Evolutionary conservation across 257 asterid species (phyloP).

Genomic region (Solanum ossicruentum): DNA sequence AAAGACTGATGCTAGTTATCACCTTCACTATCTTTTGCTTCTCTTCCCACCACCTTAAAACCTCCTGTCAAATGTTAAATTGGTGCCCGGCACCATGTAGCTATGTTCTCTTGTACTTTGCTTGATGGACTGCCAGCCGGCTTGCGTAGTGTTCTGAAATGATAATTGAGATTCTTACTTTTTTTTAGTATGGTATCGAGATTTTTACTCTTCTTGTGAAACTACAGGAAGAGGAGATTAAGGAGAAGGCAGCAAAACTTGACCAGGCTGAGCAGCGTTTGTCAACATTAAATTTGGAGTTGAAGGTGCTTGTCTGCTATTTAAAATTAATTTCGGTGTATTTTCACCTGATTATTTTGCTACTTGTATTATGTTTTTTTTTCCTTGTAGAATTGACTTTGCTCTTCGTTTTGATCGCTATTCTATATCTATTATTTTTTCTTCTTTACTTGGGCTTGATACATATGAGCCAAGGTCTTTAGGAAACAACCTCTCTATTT

Average conservation of each 20-base stretch:
- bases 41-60: not conserved
- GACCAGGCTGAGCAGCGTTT: conserved; percentile 82
- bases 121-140: not conserved
- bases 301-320: conserved; percentile 49
- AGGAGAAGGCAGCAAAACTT: conserved; percentile 52
- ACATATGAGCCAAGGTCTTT: no score
- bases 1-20: not conserved
- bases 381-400: no score
- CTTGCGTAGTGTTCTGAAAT: not conserved
- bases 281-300: conserved; percentile 64
- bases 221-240: conserved; percentile 72
- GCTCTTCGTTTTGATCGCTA: no score
- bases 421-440: no score
- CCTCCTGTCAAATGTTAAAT: not conserved
- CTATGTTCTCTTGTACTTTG: not conserved
- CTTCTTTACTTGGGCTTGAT: no score
- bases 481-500: no score
- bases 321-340: not conserved
- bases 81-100: not conserved
- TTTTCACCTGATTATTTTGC: no score
- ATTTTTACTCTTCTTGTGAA: not conserved
- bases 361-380: no score
- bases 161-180: not conserved
- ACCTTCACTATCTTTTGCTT: not conserved
- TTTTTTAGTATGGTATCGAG: not conserved